These are phyloP conservation scores for Pichia sp. DNA, from an alignment of 1,139 yeast genomes.

Conservation along the genomic window DNA sequence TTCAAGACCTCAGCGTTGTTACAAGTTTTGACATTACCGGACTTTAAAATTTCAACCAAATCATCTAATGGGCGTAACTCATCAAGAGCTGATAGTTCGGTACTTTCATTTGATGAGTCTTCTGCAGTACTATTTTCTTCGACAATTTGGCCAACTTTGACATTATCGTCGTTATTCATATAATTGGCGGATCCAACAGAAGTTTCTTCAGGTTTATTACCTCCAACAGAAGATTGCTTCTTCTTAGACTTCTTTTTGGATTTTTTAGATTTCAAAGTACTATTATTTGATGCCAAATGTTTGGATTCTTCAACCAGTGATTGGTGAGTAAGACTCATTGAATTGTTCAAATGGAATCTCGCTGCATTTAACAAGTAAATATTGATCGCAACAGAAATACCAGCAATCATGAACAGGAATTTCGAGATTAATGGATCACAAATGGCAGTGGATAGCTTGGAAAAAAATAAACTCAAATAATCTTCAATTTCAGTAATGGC, in stretches of 20 bases:
- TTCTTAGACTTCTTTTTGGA: conserved; percentile 9
- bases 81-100: conserved; percentile 7
- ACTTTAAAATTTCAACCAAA: conserved; percentile 52
- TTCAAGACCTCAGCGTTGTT: conserved; percentile 65
- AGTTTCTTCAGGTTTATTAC: conserved; percentile 2
- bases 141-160: conserved; percentile 25
- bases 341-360: conserved; percentile 37
- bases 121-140: conserved; percentile 18
- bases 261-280: conserved; percentile 7
- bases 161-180: conserved; percentile 13
- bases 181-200: conserved; percentile 1
- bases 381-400: conserved; percentile 71
- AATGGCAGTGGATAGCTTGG: conserved; percentile 60
- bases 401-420: conserved; percentile 62
- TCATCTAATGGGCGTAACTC: conserved; percentile 46
- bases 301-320: too few relatives aligned
- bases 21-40: conserved; percentile 62
- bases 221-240: neutral
- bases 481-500: conserved; percentile 62
- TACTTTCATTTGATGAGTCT: conserved; percentile 8
- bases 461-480: conserved; percentile 41
- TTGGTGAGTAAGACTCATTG: neutral
- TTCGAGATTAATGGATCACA: conserved; percentile 79
- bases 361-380: conserved; percentile 77
- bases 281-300: neutral